Evolutionary conservation across 345 rosid species (phyloP), one percentile per base, ranked within the genome.

Genomic region (Ricinus communis): DNA sequence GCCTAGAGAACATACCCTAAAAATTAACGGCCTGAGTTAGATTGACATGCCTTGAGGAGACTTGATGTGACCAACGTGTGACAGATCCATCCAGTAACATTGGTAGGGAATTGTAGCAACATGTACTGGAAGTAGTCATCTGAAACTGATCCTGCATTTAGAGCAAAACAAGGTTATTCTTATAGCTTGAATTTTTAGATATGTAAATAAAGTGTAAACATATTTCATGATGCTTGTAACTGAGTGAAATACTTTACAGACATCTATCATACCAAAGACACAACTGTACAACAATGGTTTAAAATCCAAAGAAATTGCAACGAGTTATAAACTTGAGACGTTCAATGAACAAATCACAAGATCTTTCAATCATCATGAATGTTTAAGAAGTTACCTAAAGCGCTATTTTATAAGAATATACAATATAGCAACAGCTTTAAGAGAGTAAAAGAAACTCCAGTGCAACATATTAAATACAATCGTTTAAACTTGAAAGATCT

Each of bases 1-100:
- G 36, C 71, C 79, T 73, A 75, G 56, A 30, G 38, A 75, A 73
- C 81, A 80, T 80, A 71, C 77, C 82, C 67, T 72, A 70, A 65
- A 74, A 71, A 53, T 66, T 61, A 77, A 68, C 58, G 49, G 65
- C 79, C 71, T 68, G 75, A 79, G 85, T 80, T 79, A 80, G 80
- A 77, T 72, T 69, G 72, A 79, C 95, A 67, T 90, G 91, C 98
- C 97, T 94, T 91, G 71, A 95, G 86, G 74, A 95, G 99, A 84
- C 93, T 91, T 61, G 99, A 91, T 2, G 97, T 95, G 79, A 91
- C 99, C 76, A 91, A 79, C 9, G 96, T 82, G 52, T 91, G 87
- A 77, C 97, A 95, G 59, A 91, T 85, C 99, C 99, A 95, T n/a
- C 79, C 99, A 71, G 97, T 91, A 77, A 95, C 79, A 77, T 95